These are phyloP conservation scores for Fusarium devonianum DNA, from an alignment of 2,329 filamentous ascomycete genomes.

Conservation along the genomic window DNA sequence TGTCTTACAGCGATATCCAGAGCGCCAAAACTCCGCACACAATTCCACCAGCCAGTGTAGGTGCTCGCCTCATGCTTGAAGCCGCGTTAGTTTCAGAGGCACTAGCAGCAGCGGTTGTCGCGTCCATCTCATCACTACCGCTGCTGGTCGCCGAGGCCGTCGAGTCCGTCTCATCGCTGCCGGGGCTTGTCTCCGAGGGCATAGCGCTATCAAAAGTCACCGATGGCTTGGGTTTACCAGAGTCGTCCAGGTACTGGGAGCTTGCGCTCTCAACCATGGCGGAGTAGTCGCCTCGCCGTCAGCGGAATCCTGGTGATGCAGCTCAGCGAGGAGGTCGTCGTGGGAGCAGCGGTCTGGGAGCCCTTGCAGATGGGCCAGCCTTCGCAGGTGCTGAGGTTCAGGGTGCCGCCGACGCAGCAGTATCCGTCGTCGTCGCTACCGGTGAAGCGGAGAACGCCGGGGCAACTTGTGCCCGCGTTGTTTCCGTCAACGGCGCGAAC, in stretches of 20 bases:
- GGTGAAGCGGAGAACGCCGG: conserved; percentile 1
- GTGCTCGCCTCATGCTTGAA: not conserved
- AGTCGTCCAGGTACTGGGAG: conserved; percentile 4
- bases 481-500: not conserved
- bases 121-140: not conserved
- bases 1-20: not conserved
- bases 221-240: not conserved
- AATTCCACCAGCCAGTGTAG: not conserved
- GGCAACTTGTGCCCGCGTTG: not conserved
- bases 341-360: not conserved
- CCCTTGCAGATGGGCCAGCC: conserved; percentile 24
- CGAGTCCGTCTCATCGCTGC: too few relatives aligned
- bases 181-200: not conserved
- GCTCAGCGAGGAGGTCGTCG: not conserved
- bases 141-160: too few relatives aligned
- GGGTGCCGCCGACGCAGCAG: conserved; percentile 16
- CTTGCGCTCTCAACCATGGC: conserved; percentile 11
- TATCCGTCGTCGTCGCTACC: not conserved
- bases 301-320: conserved; percentile 8
- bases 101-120: not conserved
- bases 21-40: conserved; percentile 6
- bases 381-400: conserved; percentile 15
- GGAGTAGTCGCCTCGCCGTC: conserved; percentile 6
- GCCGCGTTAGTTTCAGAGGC: conserved; percentile 1
- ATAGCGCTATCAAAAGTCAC: not conserved